Base-by-base conservation (phyloP, 805 yeast species). In the Brettanomyces sp. region DNA sequence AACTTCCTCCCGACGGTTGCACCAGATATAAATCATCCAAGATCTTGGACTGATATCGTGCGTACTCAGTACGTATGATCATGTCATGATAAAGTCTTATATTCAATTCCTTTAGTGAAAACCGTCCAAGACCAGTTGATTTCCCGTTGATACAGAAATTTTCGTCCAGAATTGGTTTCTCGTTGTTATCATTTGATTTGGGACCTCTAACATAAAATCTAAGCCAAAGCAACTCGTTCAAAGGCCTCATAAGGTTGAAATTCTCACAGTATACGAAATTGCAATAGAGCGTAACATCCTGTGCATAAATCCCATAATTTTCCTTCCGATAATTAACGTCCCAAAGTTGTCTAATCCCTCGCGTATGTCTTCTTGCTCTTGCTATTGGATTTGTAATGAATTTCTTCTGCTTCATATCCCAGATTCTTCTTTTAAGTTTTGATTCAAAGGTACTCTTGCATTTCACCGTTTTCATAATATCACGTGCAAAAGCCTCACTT, bases 71-170 rank as follows among this genome's bases (percentile, higher is more conserved):
- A 9, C 22, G 14, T 6, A 36, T 36, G 11, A 9, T n/a, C 12
- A 43, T 13, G 3, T 37, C 14, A 24, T 43, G 41, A 7, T 11
- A n/a, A n/a, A 43, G 39, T 8, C 28, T 13, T 13, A 43, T 4
- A 12, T 24, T 14, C 2, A 43, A 14, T 12, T 37, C 23, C 41
- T 36, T 37, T 8, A 43, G 4, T 4, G 21, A 24, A 32, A 43
- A 43, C 25, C 28, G 24, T 2, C 45, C 45, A 24, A 43, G 37
- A 2, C 41, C 41, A 8, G 45, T 43, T n/a, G 45, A 43, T 21
- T 14, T 14, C 11, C 41, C 45, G 23, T 23, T 25, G n/a, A 25
- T 25, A 8, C n/a, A 9, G 18, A 14, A 36, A 5, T 34, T 30
- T 21, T 38, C 12, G 12, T 21, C 36, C 32, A 39, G n/a, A n/a